Evolutionary conservation across 495 filamentous ascomycete species (phyloP).

Genomic region (Neurospora sp.): DNA sequence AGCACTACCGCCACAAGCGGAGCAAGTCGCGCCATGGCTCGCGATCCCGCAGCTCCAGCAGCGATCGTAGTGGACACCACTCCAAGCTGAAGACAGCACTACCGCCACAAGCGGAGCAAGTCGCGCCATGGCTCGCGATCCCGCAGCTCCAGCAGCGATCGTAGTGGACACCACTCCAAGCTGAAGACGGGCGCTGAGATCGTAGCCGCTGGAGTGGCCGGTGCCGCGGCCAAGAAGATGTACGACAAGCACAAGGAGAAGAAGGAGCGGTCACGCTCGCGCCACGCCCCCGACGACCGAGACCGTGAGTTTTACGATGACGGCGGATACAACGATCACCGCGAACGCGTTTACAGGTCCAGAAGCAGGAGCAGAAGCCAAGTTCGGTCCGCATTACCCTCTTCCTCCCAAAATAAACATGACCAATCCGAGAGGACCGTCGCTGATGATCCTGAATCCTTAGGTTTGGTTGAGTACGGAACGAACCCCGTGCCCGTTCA

Average conservation of each 20-base stretch:
- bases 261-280: slow-evolving; percentile 33
- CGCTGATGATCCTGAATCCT: slow-evolving; percentile 46
- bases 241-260: slow-evolving; percentile 58
- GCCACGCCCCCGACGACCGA: slow-evolving; percentile 36
- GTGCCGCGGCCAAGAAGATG: slow-evolving; percentile 67
- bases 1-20: too few species aligned
- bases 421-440: slow-evolving; percentile 14
- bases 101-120: slow-evolving; percentile 59
- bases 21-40: too few species aligned
- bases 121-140: slow-evolving; percentile 39
- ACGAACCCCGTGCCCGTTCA: slow-evolving; percentile 45
- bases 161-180: slow-evolving; percentile 27
- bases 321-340: slow-evolving; percentile 15
- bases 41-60: too few species aligned
- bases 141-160: slow-evolving; percentile 44
- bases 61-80: too few species aligned
- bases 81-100: too few species aligned
- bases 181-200: slow-evolving; percentile 49
- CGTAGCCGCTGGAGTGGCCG: slow-evolving; percentile 64
- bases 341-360: slow-evolving; percentile 15
- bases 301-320: slow-evolving; percentile 19
- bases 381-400: slow-evolving; percentile 41
- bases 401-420: slow-evolving; percentile 18
- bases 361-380: slow-evolving; percentile 45
- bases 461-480: slow-evolving; percentile 78